Base-by-base conservation (phyloP, 2,329 filamentous ascomycete genomes). In the Simplicillium aogashimaense region DNA sequence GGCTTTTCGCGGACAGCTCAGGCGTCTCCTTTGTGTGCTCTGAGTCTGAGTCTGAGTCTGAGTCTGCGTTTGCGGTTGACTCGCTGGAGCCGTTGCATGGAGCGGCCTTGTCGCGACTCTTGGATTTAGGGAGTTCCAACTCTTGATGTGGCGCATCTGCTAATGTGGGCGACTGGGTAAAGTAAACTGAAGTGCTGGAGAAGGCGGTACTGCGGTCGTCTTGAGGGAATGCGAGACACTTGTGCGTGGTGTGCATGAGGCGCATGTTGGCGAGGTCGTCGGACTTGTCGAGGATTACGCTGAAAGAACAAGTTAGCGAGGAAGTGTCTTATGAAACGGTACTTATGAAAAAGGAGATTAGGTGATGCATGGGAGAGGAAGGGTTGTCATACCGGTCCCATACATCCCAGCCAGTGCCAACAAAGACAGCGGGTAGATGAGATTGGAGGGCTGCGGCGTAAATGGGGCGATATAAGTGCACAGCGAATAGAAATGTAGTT, bases 381-480 rank as follows among this genome's bases (percentile, higher is more conserved):
- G 12, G 16, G 15, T 3, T 58, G 20, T 25, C 65, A 50, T 51
- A 74, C 69, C 59, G 53, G 37, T 74, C 66, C 69, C 74, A 78
- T 2, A 64, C 61, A 8, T 66, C 59, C 51, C 65, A 69, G 0
- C 63, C 61, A 0, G 73, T 80, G 0, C 79, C 80, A 12, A 84
- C 64, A 11, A 78, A 74, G 2, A 81, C 50, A 1, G 60, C 66
- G 0, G 80, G 79, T 1, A 65, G 48, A 1, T 57, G 46, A 0
- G 56, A 51, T 2, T 59, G 49, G 2, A 85, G 57, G 0, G 76
- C 65, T 6, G 64, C 53, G 16, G 69, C 60, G 37, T 76, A 84
- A 32, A 72, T 66, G 30, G 59, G 63, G 16, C 60, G 63, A 42
- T 78, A 77, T 43, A 79, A 65, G 38, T 83, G 80, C 0, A 83